Conservation (phyloP, 1,284 basidiomycete genomes). For the Cutaneotrichosporon sp. region DNA sequence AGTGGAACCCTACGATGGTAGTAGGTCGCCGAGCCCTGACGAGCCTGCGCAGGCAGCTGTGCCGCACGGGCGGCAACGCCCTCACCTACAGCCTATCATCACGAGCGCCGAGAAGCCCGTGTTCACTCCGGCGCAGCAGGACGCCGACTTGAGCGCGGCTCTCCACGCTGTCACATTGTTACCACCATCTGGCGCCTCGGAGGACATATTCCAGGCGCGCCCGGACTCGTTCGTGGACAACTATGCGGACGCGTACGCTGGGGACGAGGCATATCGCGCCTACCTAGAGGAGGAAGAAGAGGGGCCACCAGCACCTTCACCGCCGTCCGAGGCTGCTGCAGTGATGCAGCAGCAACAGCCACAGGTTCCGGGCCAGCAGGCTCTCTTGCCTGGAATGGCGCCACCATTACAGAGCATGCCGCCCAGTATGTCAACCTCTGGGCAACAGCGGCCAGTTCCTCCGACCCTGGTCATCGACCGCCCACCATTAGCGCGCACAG, state of each 20-base stretch:
- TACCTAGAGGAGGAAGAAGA: not conserved
- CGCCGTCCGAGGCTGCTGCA: not conserved
- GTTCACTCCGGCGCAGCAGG: slow-evolving; percentile 46
- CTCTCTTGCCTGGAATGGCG: slow-evolving; percentile 41
- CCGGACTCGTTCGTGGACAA: slow-evolving; percentile 1
- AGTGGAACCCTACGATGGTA: slow-evolving; percentile 50
- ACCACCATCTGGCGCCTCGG: slow-evolving; percentile 3
- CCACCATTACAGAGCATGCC: slow-evolving; percentile 29
- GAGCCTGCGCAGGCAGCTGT: slow-evolving; percentile 15
- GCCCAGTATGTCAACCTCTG: slow-evolving; percentile 23
- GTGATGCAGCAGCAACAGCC: slow-evolving; percentile 8
- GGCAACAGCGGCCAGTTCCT: slow-evolving; percentile 26
- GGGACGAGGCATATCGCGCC: not conserved
- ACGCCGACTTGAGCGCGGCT: slow-evolving; percentile 29
- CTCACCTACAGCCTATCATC: slow-evolving; percentile 25
- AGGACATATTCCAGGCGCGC: slow-evolving; percentile 15
- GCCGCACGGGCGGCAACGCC: slow-evolving; percentile 24
- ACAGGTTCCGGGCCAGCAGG: slow-evolving; percentile 14
- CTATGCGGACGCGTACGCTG: slow-evolving; percentile 7
- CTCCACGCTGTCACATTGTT: slow-evolving; percentile 17
- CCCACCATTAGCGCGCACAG: slow-evolving; percentile 34
- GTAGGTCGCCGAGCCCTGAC: slow-evolving; percentile 38
- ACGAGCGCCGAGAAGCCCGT: slow-evolving; percentile 29
- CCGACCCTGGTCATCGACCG: slow-evolving; percentile 29
- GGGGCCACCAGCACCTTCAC: not conserved